Base-by-base conservation (phyloP, 2,329 filamentous ascomycete species). In the Calonectria montana region DNA sequence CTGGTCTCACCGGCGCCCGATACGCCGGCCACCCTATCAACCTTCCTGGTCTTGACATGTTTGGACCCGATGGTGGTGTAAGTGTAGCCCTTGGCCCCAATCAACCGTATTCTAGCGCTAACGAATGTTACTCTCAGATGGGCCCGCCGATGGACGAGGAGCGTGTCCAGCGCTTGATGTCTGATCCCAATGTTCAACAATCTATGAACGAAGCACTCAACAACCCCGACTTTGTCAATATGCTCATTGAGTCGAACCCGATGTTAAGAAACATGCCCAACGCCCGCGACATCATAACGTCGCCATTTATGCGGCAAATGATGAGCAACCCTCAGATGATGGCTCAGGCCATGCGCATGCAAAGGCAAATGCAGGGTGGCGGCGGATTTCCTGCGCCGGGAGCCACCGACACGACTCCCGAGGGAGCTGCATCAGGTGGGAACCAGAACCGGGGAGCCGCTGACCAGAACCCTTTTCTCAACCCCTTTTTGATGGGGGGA, bases 151-250 rank as follows among this genome's bases (percentile, higher is more conserved):
- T 95, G 90, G 81, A 91, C 81, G 91, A 95, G 72, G 96, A 98
- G 70, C 89, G 94, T 70, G 91, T 99, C 82, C 90, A 95, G 69
- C 90, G 92, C 75, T 94, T 98, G 91, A 92, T 99, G 79, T 92
- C 94, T 73, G 95, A 98, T 81, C 97, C 97, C 25, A 93, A 94
- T 80, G 92, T 97, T 69, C 91, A 94, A 74, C 93, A 95, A 76
- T 92, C 93, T 67, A 94, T 99, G 91, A 97, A 97, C 83, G 96
- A 98, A 84, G 95, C 96, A 41, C 93, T 99, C 82, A 94, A 96
- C 83, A 98, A 98, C 84, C 96, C 97, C n/a, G 91, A 92, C 21
- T 94, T 99, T 78, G 90, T 98, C 81, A 95, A 98, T 81, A 94
- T 97, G 90, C 94, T 98, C 90, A 95, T 99, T 78, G 91, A 97